Evolutionary conservation across 2,329 filamentous ascomycete genomes (phyloP).

Genomic region (Chrysoporthe puriensis): DNA sequence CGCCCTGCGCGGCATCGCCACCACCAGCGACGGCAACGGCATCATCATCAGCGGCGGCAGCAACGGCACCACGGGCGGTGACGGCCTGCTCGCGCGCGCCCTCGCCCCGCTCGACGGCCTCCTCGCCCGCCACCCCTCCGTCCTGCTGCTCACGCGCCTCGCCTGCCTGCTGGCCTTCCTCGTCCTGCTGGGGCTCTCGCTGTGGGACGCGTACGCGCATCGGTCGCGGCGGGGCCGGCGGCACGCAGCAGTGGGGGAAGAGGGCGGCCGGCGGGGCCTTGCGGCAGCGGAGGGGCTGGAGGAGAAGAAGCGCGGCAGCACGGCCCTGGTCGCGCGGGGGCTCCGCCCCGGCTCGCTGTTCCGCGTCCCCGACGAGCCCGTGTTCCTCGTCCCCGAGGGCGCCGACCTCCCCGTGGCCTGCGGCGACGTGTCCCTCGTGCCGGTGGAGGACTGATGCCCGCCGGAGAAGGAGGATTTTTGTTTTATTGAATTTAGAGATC

Average conservation of each 20-base stretch:
- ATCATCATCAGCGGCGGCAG: neutral
- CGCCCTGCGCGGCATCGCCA: neutral
- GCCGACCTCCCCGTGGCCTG: neutral
- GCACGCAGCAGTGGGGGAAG: neutral
- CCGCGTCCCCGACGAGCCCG: neutral
- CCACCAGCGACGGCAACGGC: neutral
- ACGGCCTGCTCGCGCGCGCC: neutral
- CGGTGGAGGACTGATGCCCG: neutral
- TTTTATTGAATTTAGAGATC: neutral
- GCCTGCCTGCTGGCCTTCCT: constrained; percentile 8
- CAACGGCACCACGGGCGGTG: too few species aligned
- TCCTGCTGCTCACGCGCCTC: neutral
- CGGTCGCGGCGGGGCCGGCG: neutral
- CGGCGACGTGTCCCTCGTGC: neutral
- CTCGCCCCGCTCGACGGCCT: neutral
- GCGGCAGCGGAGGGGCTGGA: too few species aligned
- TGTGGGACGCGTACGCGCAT: neutral
- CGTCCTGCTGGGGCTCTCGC: neutral
- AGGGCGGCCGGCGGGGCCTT: too few species aligned
- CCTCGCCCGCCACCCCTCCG: neutral
- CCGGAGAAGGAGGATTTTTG: neutral
- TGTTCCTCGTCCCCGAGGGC: constrained; percentile 2
- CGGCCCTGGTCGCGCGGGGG: neutral
- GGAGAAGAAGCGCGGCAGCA: neutral
- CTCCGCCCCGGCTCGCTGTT: constrained; percentile 1